Evolutionary conservation across 2,329 filamentous ascomycete species (phyloP).

Genomic region (Dactylellina parvicollis): DNA sequence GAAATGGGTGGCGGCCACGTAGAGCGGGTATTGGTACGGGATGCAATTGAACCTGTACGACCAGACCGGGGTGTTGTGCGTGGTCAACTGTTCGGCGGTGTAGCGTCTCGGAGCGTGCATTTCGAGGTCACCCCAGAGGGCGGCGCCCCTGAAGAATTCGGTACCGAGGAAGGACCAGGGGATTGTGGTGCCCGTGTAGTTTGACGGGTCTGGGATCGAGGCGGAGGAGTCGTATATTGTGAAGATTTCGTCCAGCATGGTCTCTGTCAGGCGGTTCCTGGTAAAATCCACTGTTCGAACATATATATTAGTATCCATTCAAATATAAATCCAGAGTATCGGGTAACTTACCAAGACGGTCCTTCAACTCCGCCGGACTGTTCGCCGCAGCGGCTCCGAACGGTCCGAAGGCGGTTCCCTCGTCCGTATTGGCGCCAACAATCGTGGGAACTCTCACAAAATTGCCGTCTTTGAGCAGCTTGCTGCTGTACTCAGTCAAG

Average conservation of each 20-base stretch:
- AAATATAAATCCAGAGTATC: background rate
- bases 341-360: background rate
- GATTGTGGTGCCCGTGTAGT: background rate
- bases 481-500: conserved; percentile 65
- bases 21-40: conserved; percentile 63
- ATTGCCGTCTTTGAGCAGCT: conserved; percentile 68
- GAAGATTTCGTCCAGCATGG: background rate
- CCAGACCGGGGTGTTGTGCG: conserved; percentile 66
- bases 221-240: background rate
- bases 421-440: conserved; percentile 72
- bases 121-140: conserved; percentile 67
- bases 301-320: background rate
- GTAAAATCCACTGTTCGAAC: background rate
- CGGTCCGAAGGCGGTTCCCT: conserved; percentile 67
- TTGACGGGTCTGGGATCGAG: conserved; percentile 4
- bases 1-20: conserved; percentile 67
- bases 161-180: conserved; percentile 60
- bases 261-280: background rate
- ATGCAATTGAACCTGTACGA: conserved; percentile 72
- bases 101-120: conserved; percentile 69
- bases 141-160: conserved; percentile 67
- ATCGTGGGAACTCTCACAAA: conserved; percentile 74
- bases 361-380: background rate
- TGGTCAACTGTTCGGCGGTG: conserved; percentile 67
- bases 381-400: background rate